Base-by-base conservation (phyloP, 2,329 filamentous ascomycete species). In the Cercospora brassicicola region DNA sequence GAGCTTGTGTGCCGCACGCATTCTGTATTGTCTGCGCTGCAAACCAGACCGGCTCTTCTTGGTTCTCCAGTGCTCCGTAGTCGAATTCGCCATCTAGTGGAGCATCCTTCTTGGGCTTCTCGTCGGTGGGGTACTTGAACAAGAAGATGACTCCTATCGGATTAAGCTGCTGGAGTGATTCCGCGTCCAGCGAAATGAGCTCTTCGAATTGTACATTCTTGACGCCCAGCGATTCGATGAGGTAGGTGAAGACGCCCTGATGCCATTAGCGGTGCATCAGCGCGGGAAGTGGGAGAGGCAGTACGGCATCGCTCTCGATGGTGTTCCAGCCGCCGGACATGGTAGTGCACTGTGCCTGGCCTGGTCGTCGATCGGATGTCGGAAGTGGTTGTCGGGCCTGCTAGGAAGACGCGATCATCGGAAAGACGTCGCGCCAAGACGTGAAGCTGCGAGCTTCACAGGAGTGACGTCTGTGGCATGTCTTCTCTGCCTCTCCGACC, bases 21-120 rank as follows among this genome's bases (percentile, higher is more conserved):
- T 99, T 99, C 81, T 98, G 94, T 79, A 99, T 99, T 3, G 94
- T 98, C 83, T 99, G 95, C 31, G 90, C 89, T 3, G 95, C 95
- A 81, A 99, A 99, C 86, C 97, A 99, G 75, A 97, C 86, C 69
- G 87, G 85, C 33, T 69, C 66, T 53, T 63, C 48, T 55, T 73
- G 67, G 30, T 68, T 67, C 51, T 76, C 73, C 18, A 91, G 84
- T 13, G 93, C 92, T 15, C 84, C 85, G 73, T 88, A 84, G 82
- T 97, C 93, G 80, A 92, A 97, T 36, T 83, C 84, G 69, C 95
- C 95, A 79, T 98, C 94, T 72, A 89, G 87, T 0, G 94, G 93
- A 55, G 86, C 86, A 66, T 88, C 85, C 56, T 67, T 62, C 51
- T 85, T 81, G 45, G 88, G 82, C 84, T 90, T 74, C 81, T 87